phyloP scores from a whole-genome alignment of 1,139 yeast genomes.

The Zygosaccharomyces sapae region DNA sequence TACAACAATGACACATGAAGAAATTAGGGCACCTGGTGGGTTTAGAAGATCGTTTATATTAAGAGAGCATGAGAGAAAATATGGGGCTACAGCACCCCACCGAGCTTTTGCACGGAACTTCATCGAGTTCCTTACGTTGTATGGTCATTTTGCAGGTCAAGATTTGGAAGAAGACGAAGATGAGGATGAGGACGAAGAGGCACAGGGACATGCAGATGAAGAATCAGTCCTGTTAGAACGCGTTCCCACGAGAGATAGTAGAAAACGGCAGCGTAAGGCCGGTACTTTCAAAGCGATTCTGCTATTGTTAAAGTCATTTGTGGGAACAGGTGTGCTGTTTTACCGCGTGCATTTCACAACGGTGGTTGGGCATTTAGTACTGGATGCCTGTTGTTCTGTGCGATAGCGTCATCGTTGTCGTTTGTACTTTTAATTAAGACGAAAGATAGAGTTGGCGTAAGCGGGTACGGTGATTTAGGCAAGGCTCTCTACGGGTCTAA shows the following conservation, averaged over 20 bases:
- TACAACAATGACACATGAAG: slow-evolving; percentile 49
- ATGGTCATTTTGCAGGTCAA: slow-evolving; percentile 97
- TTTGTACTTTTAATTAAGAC: slow-evolving; percentile 63
- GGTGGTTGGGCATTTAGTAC: slow-evolving; percentile 68
- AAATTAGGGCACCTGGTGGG: slow-evolving; percentile 88
- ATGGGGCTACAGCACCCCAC: slow-evolving; percentile 40
- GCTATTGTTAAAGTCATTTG: no score
- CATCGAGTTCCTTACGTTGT: slow-evolving; percentile 78
- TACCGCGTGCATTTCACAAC: no score
- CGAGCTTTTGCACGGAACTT: slow-evolving; percentile 78
- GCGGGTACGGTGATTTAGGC: slow-evolving; percentile 89
- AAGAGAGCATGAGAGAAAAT: slow-evolving; percentile 37
- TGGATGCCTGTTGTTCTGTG: slow-evolving; percentile 59
- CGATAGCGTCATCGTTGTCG: slow-evolving; percentile 79
- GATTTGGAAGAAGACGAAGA: slow-evolving; percentile 76
- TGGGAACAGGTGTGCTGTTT: no score
- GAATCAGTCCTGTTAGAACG: no score
- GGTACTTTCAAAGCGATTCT: no score
- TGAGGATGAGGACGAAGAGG: slow-evolving; percentile 41
- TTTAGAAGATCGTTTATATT: slow-evolving; percentile 79
- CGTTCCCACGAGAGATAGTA: no score
- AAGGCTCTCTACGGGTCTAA: slow-evolving; percentile 63
- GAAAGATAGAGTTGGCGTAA: slow-evolving; percentile 49
- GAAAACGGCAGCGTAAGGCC: no score
- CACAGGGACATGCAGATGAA: slow-evolving; percentile 34